Percentiles rank a stretch among this genome's conserved stretches.
Evolutionary conservation across 1,139 yeast genomes (phyloP).

Genomic region (Meyerozyma carpophila): DNA sequence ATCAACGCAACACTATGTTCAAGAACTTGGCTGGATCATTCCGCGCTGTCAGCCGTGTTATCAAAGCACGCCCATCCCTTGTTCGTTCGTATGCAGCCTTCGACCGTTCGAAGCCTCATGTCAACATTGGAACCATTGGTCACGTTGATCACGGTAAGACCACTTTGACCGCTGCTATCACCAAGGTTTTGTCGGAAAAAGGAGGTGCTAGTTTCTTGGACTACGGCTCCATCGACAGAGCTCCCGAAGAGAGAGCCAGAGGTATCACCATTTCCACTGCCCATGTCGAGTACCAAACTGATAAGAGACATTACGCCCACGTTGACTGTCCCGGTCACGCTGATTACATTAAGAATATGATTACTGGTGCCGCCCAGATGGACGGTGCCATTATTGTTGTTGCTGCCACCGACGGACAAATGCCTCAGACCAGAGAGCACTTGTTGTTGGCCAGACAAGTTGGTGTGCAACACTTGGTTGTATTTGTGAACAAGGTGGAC

Average conservation of each 20-base stretch:
- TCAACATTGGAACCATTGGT: conserved; percentile 86
- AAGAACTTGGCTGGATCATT: conserved; percentile 15
- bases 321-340: conserved; percentile 84
- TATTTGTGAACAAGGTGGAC: conserved; percentile 96
- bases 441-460: conserved; percentile 97
- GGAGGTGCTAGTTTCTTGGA: conserved; percentile 96
- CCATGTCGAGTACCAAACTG: conserved; percentile 94
- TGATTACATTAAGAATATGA: conserved; percentile 98
- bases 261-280: conserved; percentile 99
- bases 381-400: conserved; percentile 99
- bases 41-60: conserved; percentile 15
- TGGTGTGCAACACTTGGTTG: conserved; percentile 97
- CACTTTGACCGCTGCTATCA: conserved; percentile 96
- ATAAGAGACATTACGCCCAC: conserved; percentile 75
- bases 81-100: conserved; percentile 60
- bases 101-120: conserved; percentile 92
- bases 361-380: conserved; percentile 99
- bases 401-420: conserved; percentile 98
- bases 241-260: conserved; percentile 99
- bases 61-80: conserved; percentile 22
- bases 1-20: conserved; percentile 12
- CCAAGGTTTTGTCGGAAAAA: conserved; percentile 80
- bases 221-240: conserved; percentile 90
- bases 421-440: conserved; percentile 99
- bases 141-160: conserved; percentile 99